Base-by-base conservation (phyloP, 2,329 filamentous ascomycete species). In the Podosphaera fusca region DNA sequence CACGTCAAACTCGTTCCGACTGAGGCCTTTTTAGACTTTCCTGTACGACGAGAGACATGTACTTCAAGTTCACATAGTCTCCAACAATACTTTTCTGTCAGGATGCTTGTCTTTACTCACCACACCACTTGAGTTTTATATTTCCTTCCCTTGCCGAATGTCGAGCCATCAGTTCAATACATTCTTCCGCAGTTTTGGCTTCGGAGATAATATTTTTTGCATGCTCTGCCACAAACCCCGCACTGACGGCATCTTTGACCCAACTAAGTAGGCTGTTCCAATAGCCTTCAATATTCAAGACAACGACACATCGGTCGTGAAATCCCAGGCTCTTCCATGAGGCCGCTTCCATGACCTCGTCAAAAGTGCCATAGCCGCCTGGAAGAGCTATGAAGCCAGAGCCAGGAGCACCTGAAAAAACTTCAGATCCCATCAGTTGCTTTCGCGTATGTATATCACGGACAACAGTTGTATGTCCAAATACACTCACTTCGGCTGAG, bases 321-420 rank as follows among this genome's bases (percentile, higher is more conserved):
- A 98, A 96, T 0, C 92, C 90, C 55, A 98, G 72, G 72, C 96
- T 92, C 70, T 95, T 96, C 89, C 92, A 98, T 9, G 87, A 94
- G 33, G 81, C 82, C 2, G 87, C 80, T 72, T 94, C 87, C 70
- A 95, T 88, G 67, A 98, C 76, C 75, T 98, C 92, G 73, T 98
- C 92, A 68, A 96, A 77, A 1, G 92, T 98, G 29, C 92, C 92
- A 69, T 90, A 98, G 0, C 92, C 92, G 49, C 90, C 90, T 57
- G 79, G 80, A 59, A 98, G 73, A 34, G 88, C 88, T 46, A 98
- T 80, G 71, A 98, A 98, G 10, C 90, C 90, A 58, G 81, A 84
- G 0, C 90, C 90, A 0, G 82, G 80, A 0, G 85, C 89, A 33
- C 87, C 87, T 29, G 79, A 77, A 31, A 94, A 77, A 14, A 96